Percentiles rank a stretch among this genome's conserved stretches.
Evolutionary conservation across 495 filamentous ascomycete genomes (phyloP).

Genomic region (Glarea lozoyensis): DNA sequence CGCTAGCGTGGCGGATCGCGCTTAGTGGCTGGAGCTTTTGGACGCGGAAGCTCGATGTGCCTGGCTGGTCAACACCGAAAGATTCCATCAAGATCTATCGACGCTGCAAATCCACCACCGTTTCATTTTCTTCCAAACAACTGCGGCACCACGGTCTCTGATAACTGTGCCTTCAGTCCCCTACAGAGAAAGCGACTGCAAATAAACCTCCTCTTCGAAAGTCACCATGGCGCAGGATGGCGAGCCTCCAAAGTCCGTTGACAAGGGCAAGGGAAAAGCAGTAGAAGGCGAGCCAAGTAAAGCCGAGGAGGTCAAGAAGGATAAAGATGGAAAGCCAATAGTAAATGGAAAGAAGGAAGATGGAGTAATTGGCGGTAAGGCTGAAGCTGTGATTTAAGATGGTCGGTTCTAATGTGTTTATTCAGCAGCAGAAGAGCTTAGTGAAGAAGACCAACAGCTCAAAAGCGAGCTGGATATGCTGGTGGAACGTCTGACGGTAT

Average conservation of each 20-base stretch:
- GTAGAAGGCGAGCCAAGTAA: conserved; percentile 53
- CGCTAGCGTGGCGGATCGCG: conserved; percentile 8
- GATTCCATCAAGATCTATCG: no score
- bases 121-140: neutral
- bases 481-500: conserved; percentile 86
- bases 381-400: conserved; percentile 7
- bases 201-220: conserved; percentile 5
- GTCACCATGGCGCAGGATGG: conserved; percentile 83
- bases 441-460: conserved; percentile 94
- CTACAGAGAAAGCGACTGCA: no score
- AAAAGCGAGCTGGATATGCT: conserved; percentile 99
- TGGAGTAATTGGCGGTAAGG: conserved; percentile 27
- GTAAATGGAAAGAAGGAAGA: conserved; percentile 65
- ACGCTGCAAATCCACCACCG: neutral
- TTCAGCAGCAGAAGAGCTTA: conserved; percentile 70
- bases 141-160: neutral
- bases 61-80: conserved; percentile 17
- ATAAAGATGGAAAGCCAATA: conserved; percentile 56
- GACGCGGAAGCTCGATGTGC: conserved; percentile 24
- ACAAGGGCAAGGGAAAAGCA: conserved; percentile 95
- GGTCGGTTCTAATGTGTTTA: conserved; percentile 4
- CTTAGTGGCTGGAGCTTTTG: conserved; percentile 14
- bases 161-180: neutral
- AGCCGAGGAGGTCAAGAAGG: conserved; percentile 55
- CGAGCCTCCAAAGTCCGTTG: conserved; percentile 70